Percentiles rank a stretch among this genome's conserved stretches.
Evolutionary conservation across 495 filamentous ascomycete species (phyloP).

Genomic region (Aspergillus asperescens): DNA sequence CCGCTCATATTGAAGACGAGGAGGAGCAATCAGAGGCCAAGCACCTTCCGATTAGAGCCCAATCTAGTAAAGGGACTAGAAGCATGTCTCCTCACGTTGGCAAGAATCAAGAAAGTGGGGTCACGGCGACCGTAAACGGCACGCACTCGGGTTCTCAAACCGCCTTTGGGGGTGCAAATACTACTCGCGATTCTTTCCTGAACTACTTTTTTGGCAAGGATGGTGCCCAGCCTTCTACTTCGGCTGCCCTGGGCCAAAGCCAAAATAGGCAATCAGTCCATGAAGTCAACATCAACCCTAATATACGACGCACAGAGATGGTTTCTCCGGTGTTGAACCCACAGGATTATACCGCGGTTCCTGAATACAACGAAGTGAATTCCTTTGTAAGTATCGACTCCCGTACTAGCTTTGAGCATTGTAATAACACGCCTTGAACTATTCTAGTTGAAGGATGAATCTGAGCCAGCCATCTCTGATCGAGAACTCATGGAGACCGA

Average conservation of each 20-base stretch:
- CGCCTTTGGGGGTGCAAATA: conserved; percentile 50
- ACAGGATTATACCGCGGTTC: conserved; percentile 38
- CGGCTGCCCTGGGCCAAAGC: conserved; percentile 31
- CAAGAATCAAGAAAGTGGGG: conserved; percentile 53
- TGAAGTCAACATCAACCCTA: conserved; percentile 79
- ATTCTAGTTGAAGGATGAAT: conserved; percentile 36
- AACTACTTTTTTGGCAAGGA: conserved; percentile 99
- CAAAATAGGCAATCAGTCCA: conserved; percentile 61
- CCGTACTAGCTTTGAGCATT: neutral
- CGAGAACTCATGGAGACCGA: conserved; percentile 96
- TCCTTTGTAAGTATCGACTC: conserved; percentile 52
- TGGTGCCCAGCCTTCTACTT: conserved; percentile 46
- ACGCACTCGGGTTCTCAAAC: conserved; percentile 57
- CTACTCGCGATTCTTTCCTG: conserved; percentile 78
- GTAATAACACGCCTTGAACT: neutral
- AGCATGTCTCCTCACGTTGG: conserved; percentile 80
- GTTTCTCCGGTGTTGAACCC: conserved; percentile 35
- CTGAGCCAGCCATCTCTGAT: conserved; percentile 83
- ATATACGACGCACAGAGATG: conserved; percentile 68
- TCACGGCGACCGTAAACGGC: conserved; percentile 65
- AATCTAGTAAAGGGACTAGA: conserved; percentile 55
- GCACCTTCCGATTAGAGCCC: conserved; percentile 52
- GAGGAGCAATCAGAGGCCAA: conserved; percentile 49
- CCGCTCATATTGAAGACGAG: conserved; percentile 70
- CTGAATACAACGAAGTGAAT: conserved; percentile 45